Evolutionary conservation across 2,329 filamentous ascomycete species (phyloP).

Genomic region (Aureobasidium sp.): DNA sequence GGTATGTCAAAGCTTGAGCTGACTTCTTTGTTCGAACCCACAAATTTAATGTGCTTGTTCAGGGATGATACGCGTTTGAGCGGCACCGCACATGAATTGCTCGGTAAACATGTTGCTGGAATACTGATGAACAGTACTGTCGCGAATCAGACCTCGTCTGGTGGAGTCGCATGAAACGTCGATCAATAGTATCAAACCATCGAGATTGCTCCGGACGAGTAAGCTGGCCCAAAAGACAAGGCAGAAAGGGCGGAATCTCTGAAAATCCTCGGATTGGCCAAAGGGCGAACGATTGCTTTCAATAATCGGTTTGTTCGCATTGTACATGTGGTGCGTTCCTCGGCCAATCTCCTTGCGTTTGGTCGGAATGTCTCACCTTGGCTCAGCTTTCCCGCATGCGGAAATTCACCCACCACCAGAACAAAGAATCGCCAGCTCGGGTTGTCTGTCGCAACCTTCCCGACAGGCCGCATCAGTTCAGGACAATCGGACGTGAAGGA

Average conservation of each 20-base stretch:
- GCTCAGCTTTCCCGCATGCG: constrained; percentile 28
- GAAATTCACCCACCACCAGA: constrained; percentile 28
- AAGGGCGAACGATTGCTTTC: background rate
- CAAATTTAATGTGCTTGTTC: background rate
- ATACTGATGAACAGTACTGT: constrained; percentile 2
- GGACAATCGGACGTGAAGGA: constrained; percentile 17
- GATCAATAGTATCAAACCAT: background rate
- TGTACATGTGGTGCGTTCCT: constrained; percentile 26
- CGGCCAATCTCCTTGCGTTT: constrained; percentile 26
- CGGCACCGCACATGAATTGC: constrained; percentile 15
- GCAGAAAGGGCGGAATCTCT: background rate
- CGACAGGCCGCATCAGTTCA: constrained; percentile 10
- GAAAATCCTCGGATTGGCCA: background rate
- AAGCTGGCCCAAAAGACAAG: background rate
- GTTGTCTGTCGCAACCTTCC: constrained; percentile 16
- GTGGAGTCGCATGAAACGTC: background rate
- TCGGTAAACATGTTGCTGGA: constrained; percentile 13
- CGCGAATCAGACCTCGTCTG: background rate
- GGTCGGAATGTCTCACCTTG: constrained; percentile 29
- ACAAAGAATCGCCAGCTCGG: constrained; percentile 27
- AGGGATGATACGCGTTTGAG: constrained; percentile 18
- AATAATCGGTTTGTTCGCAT: constrained; percentile 25
- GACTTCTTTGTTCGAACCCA: constrained; percentile 11
- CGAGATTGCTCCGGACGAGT: background rate
- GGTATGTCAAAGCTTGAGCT: constrained; percentile 13